phyloP scores from a whole-genome alignment of 805 yeast species.

The Millerago galiae region DNA sequence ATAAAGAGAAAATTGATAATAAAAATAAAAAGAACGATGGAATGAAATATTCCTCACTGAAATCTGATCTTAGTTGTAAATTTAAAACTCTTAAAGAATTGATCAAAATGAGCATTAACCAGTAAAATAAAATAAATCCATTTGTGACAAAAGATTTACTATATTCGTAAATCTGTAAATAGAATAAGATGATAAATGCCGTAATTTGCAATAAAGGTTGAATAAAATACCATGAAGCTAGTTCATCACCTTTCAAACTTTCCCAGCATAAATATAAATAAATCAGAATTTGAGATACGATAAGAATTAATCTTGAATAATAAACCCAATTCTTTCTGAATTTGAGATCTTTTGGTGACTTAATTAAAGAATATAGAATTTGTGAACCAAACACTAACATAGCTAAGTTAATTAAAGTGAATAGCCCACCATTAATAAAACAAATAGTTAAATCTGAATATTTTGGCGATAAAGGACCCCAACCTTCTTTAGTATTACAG shows the following conservation, averaged over 20 bases:
- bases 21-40: conserved; percentile 28
- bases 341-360: conserved; percentile 21
- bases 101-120: conserved; percentile 54
- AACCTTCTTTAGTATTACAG: conserved; percentile 30
- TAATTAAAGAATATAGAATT: conserved; percentile 26
- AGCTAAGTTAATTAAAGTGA: conserved; percentile 34
- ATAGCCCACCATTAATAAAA: conserved; percentile 47
- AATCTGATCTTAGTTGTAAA: conserved; percentile 28
- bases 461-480: conserved; percentile 35
- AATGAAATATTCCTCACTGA: conserved; percentile 21
- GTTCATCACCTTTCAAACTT: conserved; percentile 15
- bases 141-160: conserved; percentile 58
- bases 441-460: conserved; percentile 57
- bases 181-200: conserved; percentile 42
- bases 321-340: conserved; percentile 34
- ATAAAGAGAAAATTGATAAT: conserved; percentile 26
- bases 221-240: conserved; percentile 24
- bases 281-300: conserved; percentile 23
- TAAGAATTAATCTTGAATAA: conserved; percentile 28
- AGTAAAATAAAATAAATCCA: conserved; percentile 64
- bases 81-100: conserved; percentile 40
- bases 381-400: conserved; percentile 38
- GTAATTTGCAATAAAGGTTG: conserved; percentile 33
- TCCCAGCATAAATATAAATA: conserved; percentile 22
- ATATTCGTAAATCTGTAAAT: conserved; percentile 66